A percentile compares a stretch with the other conserved stretches of the same genome.
These are phyloP conservation scores for Lachnellula hyalina DNA, from an alignment of 2,329 filamentous ascomycete species.

Conservation along the genomic window DNA sequence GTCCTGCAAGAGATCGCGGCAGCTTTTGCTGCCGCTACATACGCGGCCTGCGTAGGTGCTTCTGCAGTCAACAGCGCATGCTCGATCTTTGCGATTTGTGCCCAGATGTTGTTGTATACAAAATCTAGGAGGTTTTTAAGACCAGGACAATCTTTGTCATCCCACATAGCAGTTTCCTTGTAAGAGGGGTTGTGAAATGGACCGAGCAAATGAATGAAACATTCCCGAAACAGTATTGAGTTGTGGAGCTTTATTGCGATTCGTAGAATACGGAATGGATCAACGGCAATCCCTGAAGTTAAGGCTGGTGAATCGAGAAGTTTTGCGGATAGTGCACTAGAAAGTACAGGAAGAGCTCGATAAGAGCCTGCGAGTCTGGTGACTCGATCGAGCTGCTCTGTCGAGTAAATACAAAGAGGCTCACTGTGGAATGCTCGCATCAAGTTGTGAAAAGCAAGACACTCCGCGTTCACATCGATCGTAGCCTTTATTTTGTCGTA, in stretches of 20 bases:
- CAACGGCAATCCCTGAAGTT: not conserved
- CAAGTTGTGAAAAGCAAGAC: not conserved
- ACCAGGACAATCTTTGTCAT: not conserved
- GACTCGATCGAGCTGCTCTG: not conserved
- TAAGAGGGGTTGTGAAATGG: not conserved
- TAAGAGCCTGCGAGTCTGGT: not conserved
- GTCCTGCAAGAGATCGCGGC: not conserved
- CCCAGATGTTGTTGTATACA: not conserved
- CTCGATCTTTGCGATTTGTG: not conserved
- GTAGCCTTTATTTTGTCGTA: not conserved
- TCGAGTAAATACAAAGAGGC: not conserved
- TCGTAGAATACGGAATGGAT: not conserved
- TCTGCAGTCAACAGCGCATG: not conserved
- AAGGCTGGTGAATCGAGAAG: not conserved
- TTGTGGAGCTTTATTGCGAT: not conserved
- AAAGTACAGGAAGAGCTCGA: not conserved
- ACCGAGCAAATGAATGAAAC: not conserved
- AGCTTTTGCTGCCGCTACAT: not conserved
- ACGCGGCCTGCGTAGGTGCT: not conserved
- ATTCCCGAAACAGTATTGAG: not conserved
- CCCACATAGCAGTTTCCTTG: not conserved
- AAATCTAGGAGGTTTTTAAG: not conserved
- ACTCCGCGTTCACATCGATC: not conserved
- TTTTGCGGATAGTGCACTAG: not conserved
- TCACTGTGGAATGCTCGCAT: not conserved